These are phyloP conservation scores for Alliaria petiolata DNA, from an alignment of 345 rosid species.

Conservation along the genomic window DNA sequence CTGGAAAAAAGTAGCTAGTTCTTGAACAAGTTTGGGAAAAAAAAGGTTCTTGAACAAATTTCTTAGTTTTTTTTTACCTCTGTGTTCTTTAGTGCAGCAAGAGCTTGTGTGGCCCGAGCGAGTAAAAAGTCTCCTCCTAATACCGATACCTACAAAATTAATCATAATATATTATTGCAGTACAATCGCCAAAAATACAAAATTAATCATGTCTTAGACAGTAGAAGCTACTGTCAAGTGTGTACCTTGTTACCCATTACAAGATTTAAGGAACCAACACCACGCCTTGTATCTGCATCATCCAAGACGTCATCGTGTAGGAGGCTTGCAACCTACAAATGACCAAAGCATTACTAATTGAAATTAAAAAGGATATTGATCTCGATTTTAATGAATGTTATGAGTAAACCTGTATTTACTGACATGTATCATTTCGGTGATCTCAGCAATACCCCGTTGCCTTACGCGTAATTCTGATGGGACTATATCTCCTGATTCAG, in stretches of 20 bases:
- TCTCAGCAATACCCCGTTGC: slow-evolving; percentile 79
- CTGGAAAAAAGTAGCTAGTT: background rate
- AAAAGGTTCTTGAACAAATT: background rate
- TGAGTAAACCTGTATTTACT: slow-evolving; percentile 29
- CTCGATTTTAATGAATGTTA: background rate
- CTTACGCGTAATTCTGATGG: slow-evolving; percentile 65
- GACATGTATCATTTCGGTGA: slow-evolving; percentile 97
- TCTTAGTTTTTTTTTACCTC: slow-evolving; percentile 76
- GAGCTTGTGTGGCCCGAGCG: slow-evolving; percentile 85
- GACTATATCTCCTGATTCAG: slow-evolving; percentile 28
- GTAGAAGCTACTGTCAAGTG: background rate
- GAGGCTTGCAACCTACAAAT: slow-evolving; percentile 76
- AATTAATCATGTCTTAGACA: background rate
- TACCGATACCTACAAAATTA: slow-evolving; percentile 63
- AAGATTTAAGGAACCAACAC: slow-evolving; percentile 77
- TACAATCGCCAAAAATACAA: background rate
- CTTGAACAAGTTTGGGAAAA: background rate
- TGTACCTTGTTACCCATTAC: slow-evolving; percentile 92
- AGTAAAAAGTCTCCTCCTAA: slow-evolving; percentile 92
- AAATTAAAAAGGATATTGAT: background rate
- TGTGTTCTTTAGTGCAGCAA: slow-evolving; percentile 79
- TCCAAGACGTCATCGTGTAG: slow-evolving; percentile 96
- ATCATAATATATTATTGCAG: background rate
- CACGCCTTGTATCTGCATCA: slow-evolving; percentile 92
- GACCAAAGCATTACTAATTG: background rate